These are phyloP conservation scores for Fusarium buharicum DNA, from an alignment of 2,329 filamentous ascomycete species.

Conservation along the genomic window DNA sequence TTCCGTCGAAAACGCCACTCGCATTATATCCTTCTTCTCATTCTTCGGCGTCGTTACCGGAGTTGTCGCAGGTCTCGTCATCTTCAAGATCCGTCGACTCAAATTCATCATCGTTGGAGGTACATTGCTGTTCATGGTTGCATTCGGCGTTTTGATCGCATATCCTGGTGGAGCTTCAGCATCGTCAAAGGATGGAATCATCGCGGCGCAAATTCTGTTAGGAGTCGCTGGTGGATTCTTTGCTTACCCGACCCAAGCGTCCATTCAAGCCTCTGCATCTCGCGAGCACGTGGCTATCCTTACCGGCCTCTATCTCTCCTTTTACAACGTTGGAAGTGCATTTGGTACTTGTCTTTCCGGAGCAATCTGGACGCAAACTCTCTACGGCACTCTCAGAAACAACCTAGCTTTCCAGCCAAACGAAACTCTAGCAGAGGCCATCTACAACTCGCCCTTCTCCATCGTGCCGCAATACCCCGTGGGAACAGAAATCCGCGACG, in stretches of 20 bases:
- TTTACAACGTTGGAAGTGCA: slow-evolving; percentile 56
- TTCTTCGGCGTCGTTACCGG: slow-evolving; percentile 66
- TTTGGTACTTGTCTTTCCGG: slow-evolving; percentile 55
- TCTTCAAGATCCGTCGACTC: slow-evolving; percentile 62
- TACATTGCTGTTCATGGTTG: slow-evolving; percentile 65
- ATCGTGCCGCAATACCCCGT: slow-evolving; percentile 51
- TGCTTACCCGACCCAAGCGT: slow-evolving; percentile 55
- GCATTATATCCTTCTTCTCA: slow-evolving; percentile 66
- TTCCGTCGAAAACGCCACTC: slow-evolving; percentile 63
- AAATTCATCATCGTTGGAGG: slow-evolving; percentile 69
- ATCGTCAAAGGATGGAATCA: slow-evolving; percentile 60
- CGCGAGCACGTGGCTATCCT: slow-evolving; percentile 54
- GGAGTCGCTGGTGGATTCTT: slow-evolving; percentile 70
- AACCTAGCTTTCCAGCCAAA: slow-evolving; percentile 52
- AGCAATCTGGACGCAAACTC: slow-evolving; percentile 56
- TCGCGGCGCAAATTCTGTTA: slow-evolving; percentile 65
- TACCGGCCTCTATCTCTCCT: slow-evolving; percentile 53
- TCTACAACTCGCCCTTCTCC: slow-evolving; percentile 53
- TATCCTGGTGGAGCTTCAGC: slow-evolving; percentile 61
- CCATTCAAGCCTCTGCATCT: slow-evolving; percentile 53
- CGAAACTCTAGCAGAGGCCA: slow-evolving; percentile 48
- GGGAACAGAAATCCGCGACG: slow-evolving; percentile 56
- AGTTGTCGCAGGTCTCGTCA: slow-evolving; percentile 60
- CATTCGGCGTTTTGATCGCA: slow-evolving; percentile 65
- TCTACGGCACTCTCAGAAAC: slow-evolving; percentile 48